Percentiles rank a stretch among this genome's conserved stretches.
Evolutionary conservation across 1,139 yeast genomes (phyloP).

Genomic region (Taphrina betulina): DNA sequence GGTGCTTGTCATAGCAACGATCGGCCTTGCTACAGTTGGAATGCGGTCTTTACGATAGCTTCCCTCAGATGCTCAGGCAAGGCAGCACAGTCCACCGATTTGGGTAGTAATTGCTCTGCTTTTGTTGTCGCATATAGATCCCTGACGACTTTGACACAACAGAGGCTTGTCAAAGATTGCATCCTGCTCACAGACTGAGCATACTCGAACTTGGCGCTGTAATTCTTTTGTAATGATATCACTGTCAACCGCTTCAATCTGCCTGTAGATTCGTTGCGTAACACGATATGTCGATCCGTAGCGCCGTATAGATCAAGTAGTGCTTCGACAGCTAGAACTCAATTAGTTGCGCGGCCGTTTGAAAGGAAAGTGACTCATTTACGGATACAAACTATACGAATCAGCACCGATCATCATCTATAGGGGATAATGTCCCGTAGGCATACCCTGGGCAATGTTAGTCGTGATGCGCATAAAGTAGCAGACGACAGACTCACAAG

Average conservation of each 20-base stretch:
- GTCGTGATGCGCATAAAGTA: too few relatives aligned
- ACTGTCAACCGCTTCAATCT: slow-evolving; percentile 15
- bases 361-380: background rate
- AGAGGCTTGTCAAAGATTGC: background rate
- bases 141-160: background rate
- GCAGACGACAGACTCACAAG: slow-evolving; percentile 10
- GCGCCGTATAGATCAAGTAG: slow-evolving; percentile 16
- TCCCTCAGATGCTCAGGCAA: slow-evolving; percentile 11
- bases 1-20: too few relatives aligned
- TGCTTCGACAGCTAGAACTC: slow-evolving; percentile 2
- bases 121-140: background rate
- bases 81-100: background rate
- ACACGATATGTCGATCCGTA: slow-evolving; percentile 8
- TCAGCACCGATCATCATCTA: too few relatives aligned
- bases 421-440: too few relatives aligned
- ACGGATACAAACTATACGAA: slow-evolving; percentile 14
- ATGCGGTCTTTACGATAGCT: background rate
- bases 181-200: background rate
- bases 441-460: too few relatives aligned
- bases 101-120: background rate
- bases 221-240: slow-evolving; percentile 5
- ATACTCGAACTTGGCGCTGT: slow-evolving; percentile 12
- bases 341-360: background rate
- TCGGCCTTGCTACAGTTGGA: background rate
- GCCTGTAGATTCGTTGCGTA: slow-evolving; percentile 14